phyloP scores from a whole-genome alignment of 2,329 filamentous ascomycete genomes.

The Trichoderma sp. region DNA sequence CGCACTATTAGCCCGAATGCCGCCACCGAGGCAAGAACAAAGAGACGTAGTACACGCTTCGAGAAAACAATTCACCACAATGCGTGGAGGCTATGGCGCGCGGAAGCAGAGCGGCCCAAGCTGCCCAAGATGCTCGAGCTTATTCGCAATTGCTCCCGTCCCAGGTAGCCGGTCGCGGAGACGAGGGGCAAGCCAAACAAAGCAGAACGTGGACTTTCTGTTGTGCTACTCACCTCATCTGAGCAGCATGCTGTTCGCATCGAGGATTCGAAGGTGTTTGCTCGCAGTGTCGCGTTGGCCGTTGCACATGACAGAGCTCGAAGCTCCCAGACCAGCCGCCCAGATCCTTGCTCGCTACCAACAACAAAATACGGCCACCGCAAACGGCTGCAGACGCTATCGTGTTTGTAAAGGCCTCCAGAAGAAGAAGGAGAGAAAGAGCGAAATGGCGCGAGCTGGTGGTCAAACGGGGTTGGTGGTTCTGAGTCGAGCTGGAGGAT shows the following conservation, averaged over 20 bases:
- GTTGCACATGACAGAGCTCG: conserved; percentile 16
- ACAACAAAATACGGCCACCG: not conserved
- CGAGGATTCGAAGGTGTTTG: not conserved
- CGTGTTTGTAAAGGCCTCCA: not conserved
- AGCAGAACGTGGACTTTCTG: not conserved
- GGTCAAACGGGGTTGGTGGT: not conserved
- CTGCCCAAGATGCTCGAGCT: conserved; percentile 6
- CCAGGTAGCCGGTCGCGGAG: not conserved
- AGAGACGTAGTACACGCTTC: not conserved
- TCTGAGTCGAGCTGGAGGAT: not conserved
- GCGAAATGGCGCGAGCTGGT: not conserved
- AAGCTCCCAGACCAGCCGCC: conserved; percentile 4
- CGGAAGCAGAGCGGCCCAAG: conserved; percentile 11
- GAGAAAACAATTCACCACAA: not conserved
- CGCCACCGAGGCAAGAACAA: not conserved
- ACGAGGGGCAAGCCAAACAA: not conserved
- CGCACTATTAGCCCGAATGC: not conserved
- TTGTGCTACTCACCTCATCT: conserved; percentile 19
- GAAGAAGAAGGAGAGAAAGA: not conserved
- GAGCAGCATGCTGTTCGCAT: conserved; percentile 22
- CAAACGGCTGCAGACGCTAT: not conserved
- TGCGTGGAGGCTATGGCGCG: not conserved
- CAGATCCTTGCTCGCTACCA: not conserved
- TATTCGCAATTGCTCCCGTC: not conserved
- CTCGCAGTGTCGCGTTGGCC: not conserved